Evolutionary conservation across 2,329 filamentous ascomycete species (phyloP), one percentile per base, ranked within the genome.

Genomic region (Pyrenophora teres): DNA sequence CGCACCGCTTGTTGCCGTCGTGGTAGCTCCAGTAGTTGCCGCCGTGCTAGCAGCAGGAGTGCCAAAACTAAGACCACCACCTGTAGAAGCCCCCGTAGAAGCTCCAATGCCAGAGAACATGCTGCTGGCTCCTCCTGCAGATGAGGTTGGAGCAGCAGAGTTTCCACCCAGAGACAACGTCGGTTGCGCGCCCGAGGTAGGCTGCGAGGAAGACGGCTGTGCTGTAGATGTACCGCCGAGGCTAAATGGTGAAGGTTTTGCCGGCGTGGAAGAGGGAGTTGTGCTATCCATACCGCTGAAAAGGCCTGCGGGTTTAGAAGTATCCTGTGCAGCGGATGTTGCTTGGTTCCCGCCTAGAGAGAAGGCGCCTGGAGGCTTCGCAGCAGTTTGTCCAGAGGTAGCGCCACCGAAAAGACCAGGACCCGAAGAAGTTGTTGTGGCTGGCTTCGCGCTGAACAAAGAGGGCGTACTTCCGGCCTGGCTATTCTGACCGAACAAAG

Each of bases 291-390:
- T 43, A 18, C 52, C 54, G 15, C 56, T 57, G 36, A 73, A 71
- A 39, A 68, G 60, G 23, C 50, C 50, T 27, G 50, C 46, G 35
- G 69, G 58, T 52, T 72, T 71, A 32, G 69, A 56, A 19, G 70
- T 64, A 40, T 57, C 54, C 65, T 66, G 50, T 59, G 69, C 54
- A 71, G 71, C 23, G 72, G 61, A 39, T 56, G 61, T 48, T 53
- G 64, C 51, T 40, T 64, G 64, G 51, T 65, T 67, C n/a, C 60
- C 62, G 44, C 27, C 56, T 52, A 36, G 52, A 37, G 21, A 12
- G 63, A 47, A 23, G 63, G 60, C 62, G 23, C 63, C 62, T 15
- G 55, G 31, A 6, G 66, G 64, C 41, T 65, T 69, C 9, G 54
- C 57, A 32, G 68, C 57, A 2, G 60, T 54, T 7, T 59, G 43